Percentiles rank a stretch among this genome's conserved stretches.
Conservation (phyloP, 2,329 filamentous ascomycete genomes). For the Colletotrichum eleusines region DNA sequence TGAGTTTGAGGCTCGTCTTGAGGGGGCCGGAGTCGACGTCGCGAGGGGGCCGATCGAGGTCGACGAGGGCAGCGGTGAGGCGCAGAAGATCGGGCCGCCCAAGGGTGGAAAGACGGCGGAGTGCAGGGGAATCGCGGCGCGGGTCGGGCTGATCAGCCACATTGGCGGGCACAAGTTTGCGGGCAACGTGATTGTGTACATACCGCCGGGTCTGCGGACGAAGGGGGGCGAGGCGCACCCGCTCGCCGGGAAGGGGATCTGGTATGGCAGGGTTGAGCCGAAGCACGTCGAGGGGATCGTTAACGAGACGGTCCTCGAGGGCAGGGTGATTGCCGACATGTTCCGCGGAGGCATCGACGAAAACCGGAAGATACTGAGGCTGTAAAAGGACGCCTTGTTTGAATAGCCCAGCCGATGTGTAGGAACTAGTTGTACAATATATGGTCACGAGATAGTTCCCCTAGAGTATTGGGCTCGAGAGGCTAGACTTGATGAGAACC, state of each 20-base stretch:
- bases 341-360: slow-evolving; percentile 77
- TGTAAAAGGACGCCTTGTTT: slow-evolving; percentile 43
- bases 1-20: slow-evolving; percentile 76
- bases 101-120: slow-evolving; percentile 38
- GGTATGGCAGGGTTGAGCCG: slow-evolving; percentile 85
- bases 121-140: slow-evolving; percentile 56
- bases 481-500: neutral
- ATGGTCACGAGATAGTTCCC: neutral
- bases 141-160: slow-evolving; percentile 80
- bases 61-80: slow-evolving; percentile 45
- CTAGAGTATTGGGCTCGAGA: neutral
- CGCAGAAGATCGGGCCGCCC: slow-evolving; percentile 20
- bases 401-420: neutral
- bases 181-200: slow-evolving; percentile 85
- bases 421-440: slow-evolving; percentile 19
- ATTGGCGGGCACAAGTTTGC: slow-evolving; percentile 89
- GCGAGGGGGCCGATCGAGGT: slow-evolving; percentile 58
- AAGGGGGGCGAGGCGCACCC: slow-evolving; percentile 62
- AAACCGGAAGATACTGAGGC: slow-evolving; percentile 64
- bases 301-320: slow-evolving; percentile 74
- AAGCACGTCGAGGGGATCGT: slow-evolving; percentile 82
- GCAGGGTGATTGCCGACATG: slow-evolving; percentile 76
- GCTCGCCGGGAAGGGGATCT: slow-evolving; percentile 78
- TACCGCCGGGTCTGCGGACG: slow-evolving; percentile 68
- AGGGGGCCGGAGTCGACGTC: slow-evolving; percentile 62